These are phyloP conservation scores for Alternaria sp. DNA, from an alignment of 2,329 filamentous ascomycete species.

Conservation along the genomic window DNA sequence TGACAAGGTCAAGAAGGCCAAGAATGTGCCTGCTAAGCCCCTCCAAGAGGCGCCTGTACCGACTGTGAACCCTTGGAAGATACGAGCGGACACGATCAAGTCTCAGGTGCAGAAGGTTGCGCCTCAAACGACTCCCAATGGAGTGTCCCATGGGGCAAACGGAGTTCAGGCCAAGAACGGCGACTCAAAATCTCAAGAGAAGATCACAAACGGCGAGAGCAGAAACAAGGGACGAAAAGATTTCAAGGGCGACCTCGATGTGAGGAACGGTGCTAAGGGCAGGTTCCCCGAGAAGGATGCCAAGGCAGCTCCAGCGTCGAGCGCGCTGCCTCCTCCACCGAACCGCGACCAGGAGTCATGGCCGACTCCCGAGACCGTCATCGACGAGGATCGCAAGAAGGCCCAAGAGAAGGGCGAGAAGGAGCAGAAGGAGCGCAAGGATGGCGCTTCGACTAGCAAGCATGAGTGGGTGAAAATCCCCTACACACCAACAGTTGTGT, in stretches of 20 bases:
- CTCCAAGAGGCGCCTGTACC: slow-evolving; percentile 84
- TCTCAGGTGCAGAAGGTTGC: slow-evolving; percentile 57
- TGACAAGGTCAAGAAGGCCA: slow-evolving; percentile 59
- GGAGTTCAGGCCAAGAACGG: slow-evolving; percentile 31
- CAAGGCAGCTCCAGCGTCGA: slow-evolving; percentile 21
- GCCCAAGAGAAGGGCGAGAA: slow-evolving; percentile 70
- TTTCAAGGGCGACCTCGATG: slow-evolving; percentile 29
- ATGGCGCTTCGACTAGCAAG: slow-evolving; percentile 61
- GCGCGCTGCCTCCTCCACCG: slow-evolving; percentile 62
- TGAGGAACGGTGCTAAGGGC: slow-evolving; percentile 36
- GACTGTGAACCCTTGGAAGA: slow-evolving; percentile 84
- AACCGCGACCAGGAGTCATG: slow-evolving; percentile 80
- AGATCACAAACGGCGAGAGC: slow-evolving; percentile 21
- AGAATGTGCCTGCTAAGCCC: slow-evolving; percentile 58
- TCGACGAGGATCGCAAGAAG: slow-evolving; percentile 79
- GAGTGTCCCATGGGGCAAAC: slow-evolving; percentile 16
- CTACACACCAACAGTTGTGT: slow-evolving; percentile 83
- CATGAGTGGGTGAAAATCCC: slow-evolving; percentile 85
- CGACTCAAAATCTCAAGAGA: slow-evolving; percentile 28
- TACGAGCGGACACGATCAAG: slow-evolving; percentile 71
- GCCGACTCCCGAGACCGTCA: slow-evolving; percentile 86
- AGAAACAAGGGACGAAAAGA: slow-evolving; percentile 37
- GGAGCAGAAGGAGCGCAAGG: slow-evolving; percentile 69
- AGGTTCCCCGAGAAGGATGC: slow-evolving; percentile 37
- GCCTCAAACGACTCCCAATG: slow-evolving; percentile 45